Evolutionary conservation across 148 eudicot genomes (phyloP), one percentile per base, ranked within the genome.

Genomic region (Spergularia bocconei): DNA sequence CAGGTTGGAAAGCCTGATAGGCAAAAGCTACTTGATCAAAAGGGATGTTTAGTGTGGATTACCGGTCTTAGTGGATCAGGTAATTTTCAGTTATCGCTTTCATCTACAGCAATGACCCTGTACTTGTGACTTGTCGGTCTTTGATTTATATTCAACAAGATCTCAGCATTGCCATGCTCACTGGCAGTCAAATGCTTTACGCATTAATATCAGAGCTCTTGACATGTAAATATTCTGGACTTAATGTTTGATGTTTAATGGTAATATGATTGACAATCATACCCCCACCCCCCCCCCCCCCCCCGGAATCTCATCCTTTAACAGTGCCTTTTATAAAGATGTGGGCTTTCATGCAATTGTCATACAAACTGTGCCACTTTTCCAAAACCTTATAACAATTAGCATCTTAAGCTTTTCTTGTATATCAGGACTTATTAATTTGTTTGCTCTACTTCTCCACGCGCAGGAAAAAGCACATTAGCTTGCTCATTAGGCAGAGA

Each of bases 11-110:
- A 80, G 77, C 73, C 56, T 51, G 98, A 93, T 54, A 81, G 95
- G 74, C 89, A 91, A 88, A 88, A 87, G 83, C 83, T 93, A 66
- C 87, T 93, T 67, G 84, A 93, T 76, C 97, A 93, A 66, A 90
- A 82, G 76, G 98, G 98, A 60, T 91, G 98, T 77, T 83, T 93
- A 58, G 95, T 91, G 29, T 91, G 98, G 98, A 87, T 93, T 66
- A 93, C 98, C 5, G 97, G 98, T 70, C 96, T 93, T 36, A 93
- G 97, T 83, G 98, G 98, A 75, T 93, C 98, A 84, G 98, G 98
- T 93, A 69, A 19, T 39, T 73, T 16, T 25, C 63, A 17, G 67
- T 66, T 58, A 67, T 6, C n/a, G 21, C 47, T 38, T 21, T 41
- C 33, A 33, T 60, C 55, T n/a, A 41, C 11, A 17, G 11, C 44